Evolutionary conservation across 2,329 filamentous ascomycete species (phyloP).

Genomic region (Rhynchosporium graminicola): DNA sequence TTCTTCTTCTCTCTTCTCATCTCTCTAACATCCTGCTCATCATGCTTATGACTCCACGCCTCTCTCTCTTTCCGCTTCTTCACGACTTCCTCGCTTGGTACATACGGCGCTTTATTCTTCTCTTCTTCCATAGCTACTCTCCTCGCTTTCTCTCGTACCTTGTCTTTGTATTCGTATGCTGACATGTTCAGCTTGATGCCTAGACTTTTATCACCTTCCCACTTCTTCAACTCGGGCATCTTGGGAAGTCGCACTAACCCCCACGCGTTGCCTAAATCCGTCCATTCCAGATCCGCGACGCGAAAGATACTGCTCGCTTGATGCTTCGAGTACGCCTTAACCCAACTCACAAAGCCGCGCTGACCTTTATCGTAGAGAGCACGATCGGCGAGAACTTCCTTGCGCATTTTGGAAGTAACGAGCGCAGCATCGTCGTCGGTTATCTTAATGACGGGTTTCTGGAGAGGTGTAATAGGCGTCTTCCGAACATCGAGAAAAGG

Average conservation of each 20-base stretch:
- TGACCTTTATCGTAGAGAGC: slow-evolving; percentile 80
- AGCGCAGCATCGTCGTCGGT: slow-evolving; percentile 60
- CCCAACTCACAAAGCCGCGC: slow-evolving; percentile 89
- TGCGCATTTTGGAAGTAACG: slow-evolving; percentile 62
- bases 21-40: slow-evolving; percentile 62
- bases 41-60: slow-evolving; percentile 73
- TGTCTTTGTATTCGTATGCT: slow-evolving; percentile 70
- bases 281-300: slow-evolving; percentile 79
- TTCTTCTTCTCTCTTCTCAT: slow-evolving; percentile 65
- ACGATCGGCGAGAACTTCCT: slow-evolving; percentile 53
- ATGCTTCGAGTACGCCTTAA: slow-evolving; percentile 88
- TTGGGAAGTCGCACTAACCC: slow-evolving; percentile 83
- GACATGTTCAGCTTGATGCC: slow-evolving; percentile 68
- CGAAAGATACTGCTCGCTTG: slow-evolving; percentile 90
- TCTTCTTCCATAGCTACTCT: slow-evolving; percentile 55
- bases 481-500: slow-evolving; percentile 84
- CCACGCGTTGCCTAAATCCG: slow-evolving; percentile 78
- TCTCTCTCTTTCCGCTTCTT: slow-evolving; percentile 64
- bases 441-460: slow-evolving; percentile 56
- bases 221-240: slow-evolving; percentile 86
- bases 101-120: slow-evolving; percentile 45
- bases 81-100: slow-evolving; percentile 45
- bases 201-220: slow-evolving; percentile 66
- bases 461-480: slow-evolving; percentile 72
- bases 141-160: slow-evolving; percentile 66